Evolutionary conservation across 768 basidiomycete genomes (phyloP), one percentile per base, ranked within the genome.

Genomic region (Sarcomyxa edulis): DNA sequence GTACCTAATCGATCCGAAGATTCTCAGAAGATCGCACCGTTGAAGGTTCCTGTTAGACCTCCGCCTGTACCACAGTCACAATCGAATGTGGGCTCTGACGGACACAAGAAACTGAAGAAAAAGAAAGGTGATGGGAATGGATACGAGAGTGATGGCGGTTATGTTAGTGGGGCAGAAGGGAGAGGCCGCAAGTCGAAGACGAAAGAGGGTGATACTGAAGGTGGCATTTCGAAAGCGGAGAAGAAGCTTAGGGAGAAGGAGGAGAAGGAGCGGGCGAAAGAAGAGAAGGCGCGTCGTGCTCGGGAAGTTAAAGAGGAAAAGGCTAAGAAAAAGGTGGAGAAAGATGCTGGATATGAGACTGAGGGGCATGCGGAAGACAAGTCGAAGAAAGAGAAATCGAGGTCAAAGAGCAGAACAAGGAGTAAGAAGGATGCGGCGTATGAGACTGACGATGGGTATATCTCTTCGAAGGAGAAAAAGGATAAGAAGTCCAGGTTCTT

Each of bases 91-190:
- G 36, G 30, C 8, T 23, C 41, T 32, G 34, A 51, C n/a, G 45
- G 42, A 5, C 44, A 52, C 21, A 47, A 44, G 25, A 74, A 70
- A 43, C 48, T 69, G 27, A 68, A 59, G 51, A 74, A 72, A 54
- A 32, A 26, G 30, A 35, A 40, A 12, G 49, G 28, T 7, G 52
- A 46, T 7, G 58, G 46, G 14, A 72, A 70, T 48, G 74, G 71
- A 3, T 69, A 76, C 47, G 74, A 76, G 32, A 73, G 70, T 44
- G 74, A 76, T 42, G 71, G 74, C 75, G 30, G 51, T 49, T n/a
- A 62, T 55, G 2, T n/a, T 21, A 15, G 49, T 39, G 55, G 61
- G 52, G 52, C 59, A 51, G 42, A 52, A 57, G 47, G 21, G 21
- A 32, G 55, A 55, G 48, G 60, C 55, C 37, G 35, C 9, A 32